Evolutionary conservation across 768 basidiomycete species (phyloP), one percentile per base, ranked within the genome.

Genomic region (Tremella fuciformis): DNA sequence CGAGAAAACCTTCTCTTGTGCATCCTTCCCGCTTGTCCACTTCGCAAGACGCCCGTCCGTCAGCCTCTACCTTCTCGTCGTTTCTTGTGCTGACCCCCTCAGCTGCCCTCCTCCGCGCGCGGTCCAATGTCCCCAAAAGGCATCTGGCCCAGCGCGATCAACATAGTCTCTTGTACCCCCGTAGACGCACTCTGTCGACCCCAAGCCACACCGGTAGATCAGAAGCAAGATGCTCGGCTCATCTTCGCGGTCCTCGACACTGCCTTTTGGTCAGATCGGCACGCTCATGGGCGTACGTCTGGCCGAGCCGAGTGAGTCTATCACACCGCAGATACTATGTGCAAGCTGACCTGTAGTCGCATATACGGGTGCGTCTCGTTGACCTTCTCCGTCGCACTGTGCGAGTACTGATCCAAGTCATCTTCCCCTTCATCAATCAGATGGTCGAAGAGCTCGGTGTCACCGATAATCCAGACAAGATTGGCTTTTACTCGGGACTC

Each of bases 391-490:
- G 19, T 9, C 26, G 8, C 42, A 15, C 6, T 34, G 6, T 34
- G 29, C 29, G 4, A 8, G 22, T 46, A 46, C 22, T 22, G 42
- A 46, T 46, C 6, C 42, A 4, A 46, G 66, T 76, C 53, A 76
- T 77, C 53, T 78, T 76, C 44, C 76, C 77, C 6, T 78, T 78
- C 61, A 74, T 78, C 50, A 78, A 78, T 58, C 75, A 78, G 59
- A 75, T 77, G 73, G 65, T 71, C 11, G 70, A 69, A 40, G 68
- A 70, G 48, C 47, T 71, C 18, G 65, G 60, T 16, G 69, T 70
- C 38, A 75, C 70, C n/a, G 71, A 70, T 50, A 69, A 70, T 64
- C 64, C 70, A 7, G 71, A 73, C 56, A 41, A 62, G 47, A 59
- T 75, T 24, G 76, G 77, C n/a, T 77, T 76, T 48, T 77, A 75